These are phyloP conservation scores for Candida anutae DNA, from an alignment of 1,139 yeast species.

Conservation along the genomic window DNA sequence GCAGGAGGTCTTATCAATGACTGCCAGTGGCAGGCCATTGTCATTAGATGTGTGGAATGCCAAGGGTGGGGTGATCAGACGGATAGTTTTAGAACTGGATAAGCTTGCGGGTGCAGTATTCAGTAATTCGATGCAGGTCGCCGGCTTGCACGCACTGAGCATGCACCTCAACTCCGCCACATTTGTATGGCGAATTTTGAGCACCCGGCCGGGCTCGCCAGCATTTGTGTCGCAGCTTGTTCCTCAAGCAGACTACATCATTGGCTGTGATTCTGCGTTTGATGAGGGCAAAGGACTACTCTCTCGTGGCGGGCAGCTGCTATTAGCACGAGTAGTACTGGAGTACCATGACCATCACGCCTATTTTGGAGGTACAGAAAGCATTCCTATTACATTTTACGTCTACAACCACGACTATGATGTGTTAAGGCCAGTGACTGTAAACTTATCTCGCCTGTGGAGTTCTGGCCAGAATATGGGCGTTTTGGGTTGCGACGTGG, in stretches of 20 bases:
- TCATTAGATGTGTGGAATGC: constrained; percentile 77
- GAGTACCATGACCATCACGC: constrained; percentile 49
- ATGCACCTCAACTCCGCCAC: constrained; percentile 71
- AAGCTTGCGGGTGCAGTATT: constrained; percentile 9
- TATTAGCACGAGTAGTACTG: constrained; percentile 58
- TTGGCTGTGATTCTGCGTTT: constrained; percentile 67
- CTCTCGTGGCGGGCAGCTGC: constrained; percentile 79
- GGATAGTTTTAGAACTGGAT: constrained; percentile 38
- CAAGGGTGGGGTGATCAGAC: constrained; percentile 69
- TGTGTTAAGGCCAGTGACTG: constrained; percentile 78
- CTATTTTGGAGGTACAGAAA: constrained; percentile 25
- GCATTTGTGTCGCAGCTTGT: constrained; percentile 79
- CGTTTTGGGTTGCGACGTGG: constrained; percentile 88
- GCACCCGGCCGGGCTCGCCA: constrained; percentile 71
- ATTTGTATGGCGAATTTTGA: constrained; percentile 81
- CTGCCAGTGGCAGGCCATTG: constrained; percentile 31
- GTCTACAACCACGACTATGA: constrained; percentile 88
- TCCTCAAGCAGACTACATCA: constrained; percentile 81
- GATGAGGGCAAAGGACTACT: constrained; percentile 52
- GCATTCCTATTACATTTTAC: constrained; percentile 47
- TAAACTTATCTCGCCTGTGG: constrained; percentile 42
- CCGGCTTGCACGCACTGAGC: constrained; percentile 72
- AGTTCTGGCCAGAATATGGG: constrained; percentile 56
- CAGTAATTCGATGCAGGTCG: constrained; percentile 17
- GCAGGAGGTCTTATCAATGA: constrained; percentile 28